Evolutionary conservation across 2,329 filamentous ascomycete genomes (phyloP).

Genomic region (Gaeumannomyces tritici): DNA sequence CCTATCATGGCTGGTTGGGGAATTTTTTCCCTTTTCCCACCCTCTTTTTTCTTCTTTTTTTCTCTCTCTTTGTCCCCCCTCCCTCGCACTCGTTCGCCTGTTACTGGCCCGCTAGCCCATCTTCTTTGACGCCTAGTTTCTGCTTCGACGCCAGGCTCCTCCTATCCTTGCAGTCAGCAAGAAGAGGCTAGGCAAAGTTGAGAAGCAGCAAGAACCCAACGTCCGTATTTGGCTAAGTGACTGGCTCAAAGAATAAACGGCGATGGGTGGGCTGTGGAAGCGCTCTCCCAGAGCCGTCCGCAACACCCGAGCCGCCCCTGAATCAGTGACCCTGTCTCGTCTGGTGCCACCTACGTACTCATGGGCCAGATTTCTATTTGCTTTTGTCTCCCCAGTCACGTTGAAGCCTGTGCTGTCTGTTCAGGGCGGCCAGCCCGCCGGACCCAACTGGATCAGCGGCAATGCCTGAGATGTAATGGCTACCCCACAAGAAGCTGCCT

Average conservation of each 20-base stretch:
- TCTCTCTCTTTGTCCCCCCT: background rate
- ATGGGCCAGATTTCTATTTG: background rate
- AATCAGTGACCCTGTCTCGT: background rate
- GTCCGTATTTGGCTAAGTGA: background rate
- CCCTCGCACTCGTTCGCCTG: background rate
- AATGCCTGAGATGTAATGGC: background rate
- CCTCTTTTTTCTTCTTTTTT: background rate
- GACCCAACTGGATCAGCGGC: background rate
- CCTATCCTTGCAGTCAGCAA: background rate
- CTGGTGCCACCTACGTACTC: constrained; percentile 1
- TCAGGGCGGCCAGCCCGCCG: background rate
- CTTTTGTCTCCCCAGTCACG: background rate
- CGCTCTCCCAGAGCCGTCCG: background rate
- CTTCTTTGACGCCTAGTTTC: background rate
- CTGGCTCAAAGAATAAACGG: background rate
- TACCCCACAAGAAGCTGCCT: background rate
- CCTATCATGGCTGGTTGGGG: constrained; percentile 5
- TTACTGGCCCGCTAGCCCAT: background rate
- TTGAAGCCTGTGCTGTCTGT: background rate
- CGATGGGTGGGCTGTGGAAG: background rate
- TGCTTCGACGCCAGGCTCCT: background rate
- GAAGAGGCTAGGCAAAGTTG: background rate
- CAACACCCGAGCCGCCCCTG: background rate
- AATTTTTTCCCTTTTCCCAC: background rate
- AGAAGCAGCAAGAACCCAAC: background rate